A percentile compares a stretch with the other conserved stretches of the same genome.
These are phyloP conservation scores for Podaxis rugospora DNA, from an alignment of 768 basidiomycete species.

Conservation along the genomic window DNA sequence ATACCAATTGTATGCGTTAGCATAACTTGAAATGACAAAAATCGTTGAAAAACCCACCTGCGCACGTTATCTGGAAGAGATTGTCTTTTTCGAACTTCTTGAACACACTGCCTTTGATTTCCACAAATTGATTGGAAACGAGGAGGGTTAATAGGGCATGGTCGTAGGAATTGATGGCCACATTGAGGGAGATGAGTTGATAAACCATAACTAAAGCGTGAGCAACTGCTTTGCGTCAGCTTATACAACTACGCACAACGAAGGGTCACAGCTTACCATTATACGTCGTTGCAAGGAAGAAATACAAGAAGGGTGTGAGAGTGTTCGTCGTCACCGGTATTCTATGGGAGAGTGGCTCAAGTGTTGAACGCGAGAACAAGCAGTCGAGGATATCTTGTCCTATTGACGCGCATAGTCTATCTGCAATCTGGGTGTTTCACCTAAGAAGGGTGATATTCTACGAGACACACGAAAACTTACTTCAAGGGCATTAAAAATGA, in stretches of 20 bases:
- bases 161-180: constrained; percentile 97
- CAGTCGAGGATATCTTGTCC: constrained; percentile 98
- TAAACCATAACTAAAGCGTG: constrained; percentile 96
- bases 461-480: constrained; percentile 37
- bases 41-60: constrained; percentile 48
- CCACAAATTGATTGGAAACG: constrained; percentile 97
- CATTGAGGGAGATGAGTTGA: constrained; percentile 90
- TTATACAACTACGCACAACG: background rate
- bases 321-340: constrained; percentile 58
- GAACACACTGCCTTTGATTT: constrained; percentile 99
- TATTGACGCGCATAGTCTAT: constrained; percentile 90
- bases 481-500: constrained; percentile 98
- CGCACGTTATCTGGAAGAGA: constrained; percentile 97
- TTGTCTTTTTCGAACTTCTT: constrained; percentile 99
- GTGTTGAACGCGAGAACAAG: constrained; percentile 88
- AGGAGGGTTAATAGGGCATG: constrained; percentile 91
- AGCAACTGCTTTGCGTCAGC: constrained; percentile 45
- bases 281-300: constrained; percentile 77
- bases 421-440: constrained; percentile 69
- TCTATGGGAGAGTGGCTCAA: constrained; percentile 66
- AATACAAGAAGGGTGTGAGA: constrained; percentile 80
- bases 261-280: constrained; percentile 51
- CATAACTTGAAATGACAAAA: background rate
- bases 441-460: background rate
- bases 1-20: background rate